phyloP scores from a whole-genome alignment of 2,329 filamentous ascomycete species.

The Claviceps arundinis region DNA sequence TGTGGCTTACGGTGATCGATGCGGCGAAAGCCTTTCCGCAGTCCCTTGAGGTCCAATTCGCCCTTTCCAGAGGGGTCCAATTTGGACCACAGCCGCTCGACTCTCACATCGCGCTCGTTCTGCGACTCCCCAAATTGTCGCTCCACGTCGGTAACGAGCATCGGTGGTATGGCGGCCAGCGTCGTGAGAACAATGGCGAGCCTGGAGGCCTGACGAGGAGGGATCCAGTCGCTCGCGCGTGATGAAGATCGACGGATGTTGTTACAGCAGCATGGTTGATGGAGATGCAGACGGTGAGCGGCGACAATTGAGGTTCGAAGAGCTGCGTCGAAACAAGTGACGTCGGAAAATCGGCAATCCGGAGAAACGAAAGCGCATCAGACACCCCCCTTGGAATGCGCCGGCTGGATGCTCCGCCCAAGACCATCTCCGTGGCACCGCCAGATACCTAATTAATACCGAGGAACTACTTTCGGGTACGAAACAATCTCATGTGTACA shows the following conservation, averaged over 20 bases:
- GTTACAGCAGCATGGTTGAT: constrained; percentile 8
- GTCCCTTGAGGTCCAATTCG: constrained; percentile 68
- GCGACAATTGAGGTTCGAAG: background rate
- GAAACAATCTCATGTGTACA: too few species aligned
- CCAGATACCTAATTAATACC: too few species aligned
- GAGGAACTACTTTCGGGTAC: too few species aligned
- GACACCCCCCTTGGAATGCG: background rate
- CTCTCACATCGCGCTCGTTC: constrained; percentile 65
- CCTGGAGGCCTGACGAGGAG: constrained; percentile 4
- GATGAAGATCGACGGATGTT: background rate
- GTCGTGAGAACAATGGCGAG: constrained; percentile 14
- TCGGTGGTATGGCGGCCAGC: constrained; percentile 9
- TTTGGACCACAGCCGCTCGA: constrained; percentile 72
- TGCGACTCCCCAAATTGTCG: constrained; percentile 64
- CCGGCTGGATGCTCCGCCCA: background rate
- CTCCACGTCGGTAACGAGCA: constrained; percentile 35
- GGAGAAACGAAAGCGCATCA: background rate
- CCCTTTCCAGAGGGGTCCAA: constrained; percentile 67
- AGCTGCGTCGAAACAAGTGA: constrained; percentile 4
- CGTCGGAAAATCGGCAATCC: constrained; percentile 2
- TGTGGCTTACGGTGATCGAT: constrained; percentile 78
- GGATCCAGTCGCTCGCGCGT: constrained; percentile 7
- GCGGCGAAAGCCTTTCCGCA: constrained; percentile 72
- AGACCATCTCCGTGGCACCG: too few species aligned
- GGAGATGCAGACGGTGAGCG: background rate